These are phyloP conservation scores for Fusarium nurragi DNA, from an alignment of 2,329 filamentous ascomycete species.

Conservation along the genomic window DNA sequence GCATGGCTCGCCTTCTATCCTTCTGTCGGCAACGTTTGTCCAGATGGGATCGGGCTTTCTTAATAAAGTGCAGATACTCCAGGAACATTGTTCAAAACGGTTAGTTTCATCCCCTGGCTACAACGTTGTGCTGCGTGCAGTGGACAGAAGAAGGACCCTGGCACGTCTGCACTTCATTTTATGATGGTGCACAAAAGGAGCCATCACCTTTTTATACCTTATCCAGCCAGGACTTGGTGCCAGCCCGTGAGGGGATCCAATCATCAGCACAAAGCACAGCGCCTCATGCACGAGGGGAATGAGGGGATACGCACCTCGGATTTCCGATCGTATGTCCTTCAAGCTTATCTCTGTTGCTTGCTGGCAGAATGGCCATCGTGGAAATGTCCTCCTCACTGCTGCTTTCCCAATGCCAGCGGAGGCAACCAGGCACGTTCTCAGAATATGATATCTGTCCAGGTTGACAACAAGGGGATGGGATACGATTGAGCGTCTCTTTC, in stretches of 20 bases:
- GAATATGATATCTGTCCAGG: conserved; percentile 17
- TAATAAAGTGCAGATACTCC: conserved; percentile 20
- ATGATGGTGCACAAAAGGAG: conserved; percentile 30
- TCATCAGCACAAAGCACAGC: conserved; percentile 34
- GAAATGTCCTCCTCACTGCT: background rate
- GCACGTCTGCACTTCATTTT: conserved; percentile 33
- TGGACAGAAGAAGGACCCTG: conserved; percentile 31
- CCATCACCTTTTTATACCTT: conserved; percentile 33
- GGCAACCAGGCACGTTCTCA: conserved; percentile 1
- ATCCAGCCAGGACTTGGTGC: conserved; percentile 31
- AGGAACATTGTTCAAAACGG: conserved; percentile 24
- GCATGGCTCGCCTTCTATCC: background rate
- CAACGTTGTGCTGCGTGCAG: conserved; percentile 33
- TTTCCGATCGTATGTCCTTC: conserved; percentile 15
- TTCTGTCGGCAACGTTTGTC: conserved; percentile 9
- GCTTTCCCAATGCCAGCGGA: background rate
- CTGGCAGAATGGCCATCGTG: background rate
- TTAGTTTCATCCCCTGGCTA: conserved; percentile 28
- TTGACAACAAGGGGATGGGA: conserved; percentile 19
- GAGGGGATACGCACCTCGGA: conserved; percentile 21
- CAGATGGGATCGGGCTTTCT: conserved; percentile 21
- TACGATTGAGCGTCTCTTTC: conserved; percentile 39
- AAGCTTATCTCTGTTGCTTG: background rate
- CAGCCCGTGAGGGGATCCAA: conserved; percentile 30
- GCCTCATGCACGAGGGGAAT: conserved; percentile 35